phyloP scores from a whole-genome alignment of 2,329 filamentous ascomycete genomes.

The Stylonectria norvegica region DNA sequence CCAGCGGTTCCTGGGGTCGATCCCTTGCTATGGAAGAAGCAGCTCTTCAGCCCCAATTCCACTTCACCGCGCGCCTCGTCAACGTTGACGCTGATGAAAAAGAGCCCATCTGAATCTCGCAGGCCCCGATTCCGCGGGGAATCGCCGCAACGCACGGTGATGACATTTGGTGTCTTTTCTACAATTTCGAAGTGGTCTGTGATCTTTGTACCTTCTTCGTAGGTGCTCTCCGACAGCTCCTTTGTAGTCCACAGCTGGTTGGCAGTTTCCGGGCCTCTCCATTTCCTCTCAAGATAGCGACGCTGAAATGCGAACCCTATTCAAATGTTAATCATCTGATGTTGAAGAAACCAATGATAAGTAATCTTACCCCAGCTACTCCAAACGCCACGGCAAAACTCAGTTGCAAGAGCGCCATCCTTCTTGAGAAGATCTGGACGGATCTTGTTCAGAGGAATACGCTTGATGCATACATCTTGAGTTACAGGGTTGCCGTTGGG shows the following conservation, averaged over 20 bases:
- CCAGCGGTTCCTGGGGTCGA: conserved; percentile 33
- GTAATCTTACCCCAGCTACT: conserved; percentile 55
- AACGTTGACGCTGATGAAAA: conserved; percentile 60
- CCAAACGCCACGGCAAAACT: conserved; percentile 67
- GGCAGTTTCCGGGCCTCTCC: conserved; percentile 52
- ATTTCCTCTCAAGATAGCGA: conserved; percentile 56
- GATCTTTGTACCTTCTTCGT: conserved; percentile 60
- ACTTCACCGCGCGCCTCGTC: conserved; percentile 57
- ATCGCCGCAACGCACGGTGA: conserved; percentile 64
- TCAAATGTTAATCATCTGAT: not conserved
- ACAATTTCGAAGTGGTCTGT: conserved; percentile 72
- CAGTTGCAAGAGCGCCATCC: conserved; percentile 55
- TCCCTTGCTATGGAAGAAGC: conserved; percentile 50
- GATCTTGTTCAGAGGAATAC: conserved; percentile 60
- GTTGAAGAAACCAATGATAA: conserved; percentile 2
- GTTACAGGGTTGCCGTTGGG: conserved; percentile 58
- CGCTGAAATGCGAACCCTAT: conserved; percentile 58
- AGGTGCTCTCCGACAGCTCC: conserved; percentile 53
- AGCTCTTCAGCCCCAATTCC: conserved; percentile 63
- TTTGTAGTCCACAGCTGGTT: conserved; percentile 59
- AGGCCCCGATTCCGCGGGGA: conserved; percentile 55
- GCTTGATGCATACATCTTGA: conserved; percentile 62
- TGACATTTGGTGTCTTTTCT: conserved; percentile 56
- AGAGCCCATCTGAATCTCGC: conserved; percentile 61
- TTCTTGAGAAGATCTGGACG: conserved; percentile 62